phyloP scores from a whole-genome alignment of 768 basidiomycete genomes.

The Serendipita sp. region DNA sequence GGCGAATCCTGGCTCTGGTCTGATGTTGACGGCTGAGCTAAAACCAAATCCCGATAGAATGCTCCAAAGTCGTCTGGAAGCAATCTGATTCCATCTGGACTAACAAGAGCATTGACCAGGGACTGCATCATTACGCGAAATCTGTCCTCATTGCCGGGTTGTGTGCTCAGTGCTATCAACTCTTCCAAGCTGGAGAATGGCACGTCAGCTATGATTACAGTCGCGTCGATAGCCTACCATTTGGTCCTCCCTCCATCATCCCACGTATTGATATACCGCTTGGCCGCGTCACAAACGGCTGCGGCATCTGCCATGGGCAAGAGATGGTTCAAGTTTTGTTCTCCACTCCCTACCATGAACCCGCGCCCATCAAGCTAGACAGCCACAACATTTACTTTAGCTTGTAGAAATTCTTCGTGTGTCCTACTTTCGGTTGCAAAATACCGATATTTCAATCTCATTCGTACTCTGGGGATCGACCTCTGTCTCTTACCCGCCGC shows the following conservation, averaged over 20 bases:
- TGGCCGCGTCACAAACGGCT: neutral
- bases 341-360: too few species aligned
- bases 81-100: neutral
- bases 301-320: neutral
- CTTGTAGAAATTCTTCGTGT: too few species aligned
- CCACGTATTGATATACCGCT: neutral
- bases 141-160: neutral
- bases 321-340: too few species aligned
- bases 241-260: neutral
- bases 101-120: constrained; percentile 6
- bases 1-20: neutral
- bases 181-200: neutral
- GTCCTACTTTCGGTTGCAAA: too few species aligned
- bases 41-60: neutral
- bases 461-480: too few species aligned
- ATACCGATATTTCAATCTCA: too few species aligned
- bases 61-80: neutral
- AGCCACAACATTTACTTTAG: too few species aligned
- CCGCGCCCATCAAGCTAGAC: too few species aligned
- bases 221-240: neutral
- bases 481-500: too few species aligned
- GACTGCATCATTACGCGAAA: neutral
- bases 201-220: neutral
- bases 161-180: neutral
- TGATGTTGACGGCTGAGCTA: neutral